These are phyloP conservation scores for Aspergillus bridgeri DNA, from an alignment of 495 filamentous ascomycete species.

Conservation along the genomic window DNA sequence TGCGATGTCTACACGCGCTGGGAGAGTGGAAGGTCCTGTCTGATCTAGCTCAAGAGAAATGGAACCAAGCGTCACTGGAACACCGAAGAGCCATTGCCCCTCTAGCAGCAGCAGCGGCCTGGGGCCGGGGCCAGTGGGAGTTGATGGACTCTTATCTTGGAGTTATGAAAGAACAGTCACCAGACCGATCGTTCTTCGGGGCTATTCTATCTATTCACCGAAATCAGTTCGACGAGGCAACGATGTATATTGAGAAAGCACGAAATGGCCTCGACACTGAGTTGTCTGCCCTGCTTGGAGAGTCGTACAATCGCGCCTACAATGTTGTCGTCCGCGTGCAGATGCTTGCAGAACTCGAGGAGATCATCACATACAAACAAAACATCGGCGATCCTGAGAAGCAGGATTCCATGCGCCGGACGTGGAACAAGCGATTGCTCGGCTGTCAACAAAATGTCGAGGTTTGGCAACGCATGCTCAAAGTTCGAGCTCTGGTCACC, in stretches of 20 bases:
- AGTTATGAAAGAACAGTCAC: constrained; percentile 89
- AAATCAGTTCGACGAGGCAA: constrained; percentile 88
- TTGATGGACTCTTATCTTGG: constrained; percentile 94
- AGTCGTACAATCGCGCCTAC: constrained; percentile 96
- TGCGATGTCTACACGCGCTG: constrained; percentile 95
- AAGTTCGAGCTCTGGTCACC: constrained; percentile 89
- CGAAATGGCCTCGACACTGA: constrained; percentile 93
- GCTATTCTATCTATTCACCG: constrained; percentile 91
- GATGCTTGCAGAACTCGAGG: constrained; percentile 97
- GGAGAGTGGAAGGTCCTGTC: constrained; percentile 96
- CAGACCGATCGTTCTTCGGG: constrained; percentile 95
- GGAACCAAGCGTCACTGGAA: constrained; percentile 79
- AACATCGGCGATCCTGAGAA: constrained; percentile 71
- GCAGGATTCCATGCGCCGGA: constrained; percentile 83
- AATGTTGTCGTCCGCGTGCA: constrained; percentile 93
- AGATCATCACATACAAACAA: constrained; percentile 97
- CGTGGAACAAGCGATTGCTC: constrained; percentile 92
- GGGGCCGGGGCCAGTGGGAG: constrained; percentile 95
- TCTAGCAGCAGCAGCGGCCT: constrained; percentile 92
- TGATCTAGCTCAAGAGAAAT: constrained; percentile 83
- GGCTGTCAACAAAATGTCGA: constrained; percentile 97
- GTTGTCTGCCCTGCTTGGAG: constrained; percentile 87
- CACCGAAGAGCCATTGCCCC: constrained; percentile 85
- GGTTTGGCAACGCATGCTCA: constrained; percentile 97
- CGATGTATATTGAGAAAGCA: constrained; percentile 80